Percentiles rank a stretch among this genome's conserved stretches.
phyloP scores from a whole-genome alignment of 2,329 filamentous ascomycete species.

The Colletotrichum cordylinicola region DNA sequence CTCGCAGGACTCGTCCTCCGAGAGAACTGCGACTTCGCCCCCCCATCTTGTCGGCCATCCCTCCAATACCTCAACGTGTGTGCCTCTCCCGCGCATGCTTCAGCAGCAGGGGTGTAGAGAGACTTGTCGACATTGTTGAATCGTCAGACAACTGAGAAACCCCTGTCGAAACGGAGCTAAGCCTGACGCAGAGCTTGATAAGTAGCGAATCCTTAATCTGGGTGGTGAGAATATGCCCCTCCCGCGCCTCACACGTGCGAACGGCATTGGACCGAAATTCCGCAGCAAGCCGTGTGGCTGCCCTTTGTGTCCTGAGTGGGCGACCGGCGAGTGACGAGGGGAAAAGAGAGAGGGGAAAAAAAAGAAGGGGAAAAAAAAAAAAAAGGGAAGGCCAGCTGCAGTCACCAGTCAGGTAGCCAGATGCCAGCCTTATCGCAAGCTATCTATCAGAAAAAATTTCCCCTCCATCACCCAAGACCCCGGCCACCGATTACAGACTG shows the following conservation, averaged over 20 bases:
- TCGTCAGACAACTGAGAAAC: conserved; percentile 15
- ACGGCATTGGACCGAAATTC: conserved; percentile 20
- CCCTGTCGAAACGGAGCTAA: conserved; percentile 18
- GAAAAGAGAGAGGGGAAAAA: not conserved
- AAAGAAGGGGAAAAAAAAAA: not conserved
- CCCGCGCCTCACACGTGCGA: conserved; percentile 13
- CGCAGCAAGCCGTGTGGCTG: conserved; percentile 9
- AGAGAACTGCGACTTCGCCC: not conserved
- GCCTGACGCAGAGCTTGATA: not conserved
- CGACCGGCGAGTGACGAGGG: not conserved
- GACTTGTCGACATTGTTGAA: conserved; percentile 1
- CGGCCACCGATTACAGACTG: not conserved
- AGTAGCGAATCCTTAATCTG: not conserved
- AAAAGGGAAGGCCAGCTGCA: not conserved
- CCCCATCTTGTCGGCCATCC: not conserved
- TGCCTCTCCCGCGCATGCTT: not conserved
- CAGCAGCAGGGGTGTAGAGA: not conserved
- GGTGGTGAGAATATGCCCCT: conserved; percentile 14
- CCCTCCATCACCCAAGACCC: not conserved
- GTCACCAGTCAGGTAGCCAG: not conserved
- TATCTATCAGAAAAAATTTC: not conserved
- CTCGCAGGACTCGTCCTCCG: not conserved
- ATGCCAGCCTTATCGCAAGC: not conserved
- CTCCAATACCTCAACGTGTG: not conserved
- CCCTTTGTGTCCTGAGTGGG: not conserved